Percentiles rank a stretch among this genome's conserved stretches.
phyloP scores from a whole-genome alignment of 2,329 filamentous ascomycete species.

The Teratosphaeriaceae sp. region DNA sequence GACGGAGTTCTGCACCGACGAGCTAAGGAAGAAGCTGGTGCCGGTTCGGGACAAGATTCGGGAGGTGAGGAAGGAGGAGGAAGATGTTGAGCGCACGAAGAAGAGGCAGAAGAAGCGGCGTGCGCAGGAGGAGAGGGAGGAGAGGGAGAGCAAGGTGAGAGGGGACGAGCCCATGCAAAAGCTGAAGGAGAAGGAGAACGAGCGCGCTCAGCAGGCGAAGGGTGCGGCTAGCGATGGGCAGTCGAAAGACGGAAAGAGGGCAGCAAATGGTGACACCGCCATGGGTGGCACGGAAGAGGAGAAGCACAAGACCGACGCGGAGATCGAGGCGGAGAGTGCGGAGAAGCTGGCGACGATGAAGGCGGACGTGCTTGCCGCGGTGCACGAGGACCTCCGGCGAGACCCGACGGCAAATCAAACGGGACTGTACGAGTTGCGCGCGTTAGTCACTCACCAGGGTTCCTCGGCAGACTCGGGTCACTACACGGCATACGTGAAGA shows the following conservation, averaged over 20 bases:
- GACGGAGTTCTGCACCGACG: constrained; percentile 91
- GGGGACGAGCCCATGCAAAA: constrained; percentile 71
- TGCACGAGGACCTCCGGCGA: constrained; percentile 64
- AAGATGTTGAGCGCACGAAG: constrained; percentile 82
- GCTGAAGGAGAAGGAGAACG: constrained; percentile 66
- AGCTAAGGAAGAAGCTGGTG: constrained; percentile 72
- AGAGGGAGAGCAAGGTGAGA: constrained; percentile 21
- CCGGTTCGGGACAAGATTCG: constrained; percentile 96
- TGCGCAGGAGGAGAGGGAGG: constrained; percentile 48
- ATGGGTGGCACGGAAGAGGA: constrained; percentile 69
- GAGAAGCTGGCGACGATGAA: constrained; percentile 71
- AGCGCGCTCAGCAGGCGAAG: constrained; percentile 26
- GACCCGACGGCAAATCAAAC: constrained; percentile 88
- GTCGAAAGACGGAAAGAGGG: constrained; percentile 40
- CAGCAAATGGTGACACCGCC: constrained; percentile 53
- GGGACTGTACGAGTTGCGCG: constrained; percentile 88
- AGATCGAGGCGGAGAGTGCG: constrained; percentile 79
- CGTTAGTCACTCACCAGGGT: constrained; percentile 93
- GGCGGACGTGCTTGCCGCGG: constrained; percentile 75
- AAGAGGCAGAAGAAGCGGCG: constrained; percentile 88
- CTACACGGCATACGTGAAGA: constrained; percentile 98
- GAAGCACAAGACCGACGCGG: constrained; percentile 90
- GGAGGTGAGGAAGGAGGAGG: constrained; percentile 88
- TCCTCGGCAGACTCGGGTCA: constrained; percentile 95
- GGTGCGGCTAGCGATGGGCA: constrained; percentile 36